Conservation (phyloP, 208 protist species). For the Naegleria gruberi region DNA sequence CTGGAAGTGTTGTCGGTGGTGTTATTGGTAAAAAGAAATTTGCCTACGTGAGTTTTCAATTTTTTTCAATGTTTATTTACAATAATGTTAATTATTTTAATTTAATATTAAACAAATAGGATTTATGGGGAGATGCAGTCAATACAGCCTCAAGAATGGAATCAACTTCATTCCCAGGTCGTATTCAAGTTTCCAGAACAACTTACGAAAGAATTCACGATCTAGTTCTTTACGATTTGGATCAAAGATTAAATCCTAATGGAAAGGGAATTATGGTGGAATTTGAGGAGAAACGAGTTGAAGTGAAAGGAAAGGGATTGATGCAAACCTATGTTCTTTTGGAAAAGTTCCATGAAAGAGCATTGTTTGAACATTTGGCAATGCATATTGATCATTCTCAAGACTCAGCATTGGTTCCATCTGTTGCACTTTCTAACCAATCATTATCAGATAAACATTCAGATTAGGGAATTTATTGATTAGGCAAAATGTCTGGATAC, state of each 20-base stretch:
- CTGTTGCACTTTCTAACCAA: too few relatives aligned
- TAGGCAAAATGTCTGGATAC: too few relatives aligned
- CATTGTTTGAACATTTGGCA: too few relatives aligned
- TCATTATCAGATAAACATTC: too few relatives aligned
- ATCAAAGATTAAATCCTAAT: too few relatives aligned
- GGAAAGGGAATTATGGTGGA: background rate
- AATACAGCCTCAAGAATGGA: background rate
- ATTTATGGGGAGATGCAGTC: background rate
- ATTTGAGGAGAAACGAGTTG: background rate
- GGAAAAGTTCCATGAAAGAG: too few relatives aligned
- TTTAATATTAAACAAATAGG: background rate
- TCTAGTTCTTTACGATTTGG: background rate
- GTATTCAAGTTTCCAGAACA: background rate
- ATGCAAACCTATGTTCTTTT: background rate
- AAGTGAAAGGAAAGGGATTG: background rate
- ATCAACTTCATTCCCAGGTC: background rate
- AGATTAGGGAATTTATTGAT: too few relatives aligned
- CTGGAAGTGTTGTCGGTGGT: constrained; percentile 1
- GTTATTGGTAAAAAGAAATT: background rate
- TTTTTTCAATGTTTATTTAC: too few relatives aligned
- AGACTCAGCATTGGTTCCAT: too few relatives aligned
- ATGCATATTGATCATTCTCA: too few relatives aligned
- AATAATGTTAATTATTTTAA: too few relatives aligned
- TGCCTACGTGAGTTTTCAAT: background rate
- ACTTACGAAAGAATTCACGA: background rate